A percentile compares a stretch with the other conserved stretches of the same genome.
Conservation (phyloP, 208 protist genomes). For the Wallacemonas rigidus region DNA sequence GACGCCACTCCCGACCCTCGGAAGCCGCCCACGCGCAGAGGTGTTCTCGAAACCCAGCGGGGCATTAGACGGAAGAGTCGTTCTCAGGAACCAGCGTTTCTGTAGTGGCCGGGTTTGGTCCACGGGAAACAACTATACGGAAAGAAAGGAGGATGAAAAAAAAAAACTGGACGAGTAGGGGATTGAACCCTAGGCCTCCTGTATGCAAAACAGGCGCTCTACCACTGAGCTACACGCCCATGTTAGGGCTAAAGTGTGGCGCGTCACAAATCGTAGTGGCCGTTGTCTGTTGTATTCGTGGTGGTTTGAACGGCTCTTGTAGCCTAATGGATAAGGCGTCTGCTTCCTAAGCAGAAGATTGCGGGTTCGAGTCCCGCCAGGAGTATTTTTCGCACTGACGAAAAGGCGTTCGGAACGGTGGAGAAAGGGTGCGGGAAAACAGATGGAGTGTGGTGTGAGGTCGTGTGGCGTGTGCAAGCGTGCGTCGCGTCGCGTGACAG, state of each 20-base stretch:
- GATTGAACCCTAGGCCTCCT: slow-evolving; percentile 85
- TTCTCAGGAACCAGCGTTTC: no score
- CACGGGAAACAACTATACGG: slow-evolving; percentile 1
- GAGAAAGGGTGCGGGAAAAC: background rate
- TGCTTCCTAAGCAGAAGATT: slow-evolving; percentile 92
- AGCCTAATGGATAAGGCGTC: slow-evolving; percentile 92
- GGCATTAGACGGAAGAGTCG: no score
- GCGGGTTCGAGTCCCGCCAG: slow-evolving; percentile 90
- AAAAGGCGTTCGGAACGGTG: no score
- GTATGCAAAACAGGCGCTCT: slow-evolving; percentile 57
- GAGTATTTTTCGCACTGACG: slow-evolving; percentile 52
- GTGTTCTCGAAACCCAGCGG: no score
- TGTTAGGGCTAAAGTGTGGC: background rate
- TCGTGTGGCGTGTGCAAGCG: no score
- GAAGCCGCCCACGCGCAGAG: no score
- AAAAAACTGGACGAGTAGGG: slow-evolving; percentile 37
- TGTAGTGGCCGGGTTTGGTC: no score
- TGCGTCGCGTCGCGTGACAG: no score
- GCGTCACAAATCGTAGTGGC: background rate
- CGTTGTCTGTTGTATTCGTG: background rate
- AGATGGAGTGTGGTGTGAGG: background rate
- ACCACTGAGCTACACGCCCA: slow-evolving; percentile 88
- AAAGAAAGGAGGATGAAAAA: slow-evolving; percentile 8
- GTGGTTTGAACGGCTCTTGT: slow-evolving; percentile 40
- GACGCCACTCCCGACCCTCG: no score